These are phyloP conservation scores for Boletus pseudo-olivaceus DNA, from an alignment of 768 basidiomycete species.

Conservation along the genomic window DNA sequence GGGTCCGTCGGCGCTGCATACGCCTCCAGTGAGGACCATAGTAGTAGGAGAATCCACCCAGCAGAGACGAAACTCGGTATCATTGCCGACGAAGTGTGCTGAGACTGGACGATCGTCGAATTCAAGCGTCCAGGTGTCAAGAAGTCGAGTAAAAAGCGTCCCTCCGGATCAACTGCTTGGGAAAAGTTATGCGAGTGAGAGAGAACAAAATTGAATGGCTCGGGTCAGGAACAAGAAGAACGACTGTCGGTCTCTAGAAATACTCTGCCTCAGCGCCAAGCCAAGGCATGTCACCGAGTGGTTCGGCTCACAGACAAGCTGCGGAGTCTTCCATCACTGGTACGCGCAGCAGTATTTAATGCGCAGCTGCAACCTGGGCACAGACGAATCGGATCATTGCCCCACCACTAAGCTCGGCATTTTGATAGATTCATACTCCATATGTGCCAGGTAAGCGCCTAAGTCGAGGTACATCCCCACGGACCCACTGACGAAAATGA, in stretches of 20 bases:
- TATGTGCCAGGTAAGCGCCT: no score
- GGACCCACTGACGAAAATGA: no score
- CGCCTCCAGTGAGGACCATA: constrained; percentile 10
- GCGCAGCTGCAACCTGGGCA: neutral
- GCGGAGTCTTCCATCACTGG: neutral
- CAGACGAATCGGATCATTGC: neutral
- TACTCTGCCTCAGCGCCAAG: neutral
- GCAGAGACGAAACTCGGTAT: constrained; percentile 8
- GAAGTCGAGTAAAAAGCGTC: neutral
- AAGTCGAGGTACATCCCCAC: neutral
- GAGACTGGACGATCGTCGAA: neutral
- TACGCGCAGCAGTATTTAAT: neutral
- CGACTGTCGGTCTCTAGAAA: constrained; percentile 1
- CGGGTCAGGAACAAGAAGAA: neutral
- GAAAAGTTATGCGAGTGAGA: neutral
- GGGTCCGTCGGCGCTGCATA: constrained; percentile 14
- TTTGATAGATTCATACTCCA: no score
- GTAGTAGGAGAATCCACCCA: constrained; percentile 7
- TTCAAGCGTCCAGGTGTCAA: neutral
- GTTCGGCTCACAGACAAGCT: neutral
- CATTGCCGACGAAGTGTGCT: constrained; percentile 8
- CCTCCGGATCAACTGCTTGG: neutral
- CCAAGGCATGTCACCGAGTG: neutral
- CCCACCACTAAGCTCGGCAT: neutral
- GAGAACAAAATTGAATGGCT: neutral